A percentile compares a stretch with the other conserved stretches of the same genome.
These are phyloP conservation scores for Beta corolliflora DNA, from an alignment of 179 eudicot genomes.

Conservation along the genomic window DNA sequence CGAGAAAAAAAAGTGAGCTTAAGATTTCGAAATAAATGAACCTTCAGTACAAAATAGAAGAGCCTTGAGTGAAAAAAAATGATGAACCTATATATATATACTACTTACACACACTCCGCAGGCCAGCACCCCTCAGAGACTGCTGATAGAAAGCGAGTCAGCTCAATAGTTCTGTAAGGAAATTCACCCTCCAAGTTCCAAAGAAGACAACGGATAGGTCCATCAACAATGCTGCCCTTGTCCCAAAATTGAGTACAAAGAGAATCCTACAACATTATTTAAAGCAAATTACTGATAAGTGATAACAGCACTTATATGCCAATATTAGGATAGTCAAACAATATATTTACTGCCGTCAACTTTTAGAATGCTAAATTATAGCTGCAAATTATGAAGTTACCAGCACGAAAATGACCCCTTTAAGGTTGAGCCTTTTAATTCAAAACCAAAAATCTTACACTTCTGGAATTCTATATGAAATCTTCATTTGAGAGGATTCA, in stretches of 20 bases:
- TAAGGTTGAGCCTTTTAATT: neutral
- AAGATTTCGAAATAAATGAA: neutral
- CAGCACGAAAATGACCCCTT: neutral
- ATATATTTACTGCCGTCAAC: conserved; percentile 2
- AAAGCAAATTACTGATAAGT: neutral
- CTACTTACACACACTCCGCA: conserved; percentile 88
- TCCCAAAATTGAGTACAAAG: conserved; percentile 99
- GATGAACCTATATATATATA: too few relatives aligned
- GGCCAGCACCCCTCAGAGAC: conserved; percentile 96
- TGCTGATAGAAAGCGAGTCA: conserved; percentile 72
- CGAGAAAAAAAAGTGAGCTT: too few relatives aligned
- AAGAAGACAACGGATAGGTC: conserved; percentile 90
- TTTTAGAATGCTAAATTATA: neutral
- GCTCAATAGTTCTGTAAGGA: conserved; percentile 70
- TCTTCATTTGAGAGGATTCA: neutral
- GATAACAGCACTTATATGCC: neutral
- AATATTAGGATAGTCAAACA: neutral
- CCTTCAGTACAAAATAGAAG: too few relatives aligned
- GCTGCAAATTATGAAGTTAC: neutral
- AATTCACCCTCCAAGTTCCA: conserved; percentile 86
- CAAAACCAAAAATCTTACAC: neutral
- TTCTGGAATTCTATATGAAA: neutral
- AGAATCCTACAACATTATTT: conserved; percentile 69
- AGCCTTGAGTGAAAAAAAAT: too few relatives aligned
- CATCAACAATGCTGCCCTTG: conserved; percentile 83